Conservation (phyloP, 1,139 yeast species). For the Zygoascus meyerae region DNA sequence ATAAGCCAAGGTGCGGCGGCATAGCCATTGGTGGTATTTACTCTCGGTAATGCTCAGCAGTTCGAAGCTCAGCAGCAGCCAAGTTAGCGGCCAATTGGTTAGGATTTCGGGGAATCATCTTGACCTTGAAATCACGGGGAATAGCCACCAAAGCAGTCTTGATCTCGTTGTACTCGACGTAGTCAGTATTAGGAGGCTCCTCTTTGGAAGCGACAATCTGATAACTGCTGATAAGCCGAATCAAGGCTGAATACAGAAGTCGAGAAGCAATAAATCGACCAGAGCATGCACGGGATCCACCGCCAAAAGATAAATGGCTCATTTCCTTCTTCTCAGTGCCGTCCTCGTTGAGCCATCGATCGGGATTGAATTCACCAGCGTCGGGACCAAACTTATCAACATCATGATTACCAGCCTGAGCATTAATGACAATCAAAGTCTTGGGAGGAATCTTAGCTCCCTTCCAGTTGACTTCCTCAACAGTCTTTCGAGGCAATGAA, state of each 20-base stretch:
- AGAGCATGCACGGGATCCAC: constrained; percentile 59
- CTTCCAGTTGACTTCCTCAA: constrained; percentile 41
- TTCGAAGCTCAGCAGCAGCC: constrained; percentile 19
- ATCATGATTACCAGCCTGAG: constrained; percentile 68
- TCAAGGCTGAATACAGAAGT: constrained; percentile 46
- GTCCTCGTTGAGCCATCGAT: constrained; percentile 45
- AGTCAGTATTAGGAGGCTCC: constrained; percentile 21
- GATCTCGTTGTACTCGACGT: constrained; percentile 25
- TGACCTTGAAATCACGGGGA: constrained; percentile 25
- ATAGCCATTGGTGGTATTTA: not conserved
- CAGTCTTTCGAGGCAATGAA: constrained; percentile 54
- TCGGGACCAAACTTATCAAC: constrained; percentile 35
- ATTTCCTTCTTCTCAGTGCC: constrained; percentile 25
- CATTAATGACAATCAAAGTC: constrained; percentile 57
- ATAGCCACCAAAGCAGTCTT: constrained; percentile 25
- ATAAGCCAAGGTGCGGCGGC: no score
- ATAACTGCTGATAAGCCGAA: constrained; percentile 32
- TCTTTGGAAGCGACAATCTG: constrained; percentile 21
- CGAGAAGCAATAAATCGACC: constrained; percentile 54
- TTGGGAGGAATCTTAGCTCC: constrained; percentile 45
- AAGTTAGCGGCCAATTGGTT: constrained; percentile 16
- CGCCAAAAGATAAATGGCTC: constrained; percentile 54
- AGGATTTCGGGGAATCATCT: constrained; percentile 22
- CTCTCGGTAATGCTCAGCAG: constrained; percentile 18
- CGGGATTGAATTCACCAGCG: constrained; percentile 50